Percentiles rank a stretch among this genome's conserved stretches.
Evolutionary conservation across 2,329 filamentous ascomycete genomes (phyloP).

Genomic region (Orbilia ellipsospora): DNA sequence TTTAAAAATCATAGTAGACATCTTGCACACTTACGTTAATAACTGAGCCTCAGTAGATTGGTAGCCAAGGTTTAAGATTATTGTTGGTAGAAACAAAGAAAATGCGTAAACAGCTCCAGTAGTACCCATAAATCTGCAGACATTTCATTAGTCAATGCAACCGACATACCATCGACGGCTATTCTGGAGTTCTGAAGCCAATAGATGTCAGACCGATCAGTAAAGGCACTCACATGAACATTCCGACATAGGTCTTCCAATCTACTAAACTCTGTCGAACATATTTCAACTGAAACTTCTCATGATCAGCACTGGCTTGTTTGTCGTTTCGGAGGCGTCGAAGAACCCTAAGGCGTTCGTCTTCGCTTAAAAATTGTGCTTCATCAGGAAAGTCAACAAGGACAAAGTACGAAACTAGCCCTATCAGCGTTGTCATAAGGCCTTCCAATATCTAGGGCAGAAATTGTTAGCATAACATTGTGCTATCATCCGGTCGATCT

Average conservation of each 20-base stretch:
- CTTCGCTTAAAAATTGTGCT: constrained; percentile 76
- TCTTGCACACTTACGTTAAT: constrained; percentile 69
- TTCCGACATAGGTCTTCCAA: constrained; percentile 83
- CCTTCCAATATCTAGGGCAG: constrained; percentile 71
- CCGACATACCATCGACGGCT: no score
- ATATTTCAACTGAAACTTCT: constrained; percentile 78
- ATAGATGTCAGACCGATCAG: no score
- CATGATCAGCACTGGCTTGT: constrained; percentile 77
- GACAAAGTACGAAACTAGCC: constrained; percentile 77
- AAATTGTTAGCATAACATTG: not conserved
- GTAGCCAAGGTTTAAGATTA: constrained; percentile 72
- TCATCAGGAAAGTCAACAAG: constrained; percentile 85
- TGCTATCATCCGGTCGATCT: not conserved
- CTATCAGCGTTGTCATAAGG: constrained; percentile 75
- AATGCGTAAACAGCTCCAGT: constrained; percentile 55
- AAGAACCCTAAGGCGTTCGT: constrained; percentile 77
- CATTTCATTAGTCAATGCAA: no score
- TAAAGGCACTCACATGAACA: constrained; percentile 61
- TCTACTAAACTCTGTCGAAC: constrained; percentile 79
- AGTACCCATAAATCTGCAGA: constrained; percentile 55
- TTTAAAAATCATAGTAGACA: constrained; percentile 5
- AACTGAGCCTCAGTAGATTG: constrained; percentile 74
- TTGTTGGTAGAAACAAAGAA: constrained; percentile 80
- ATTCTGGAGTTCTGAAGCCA: no score
- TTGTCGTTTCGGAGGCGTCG: constrained; percentile 76